Conservation (phyloP, 1,284 basidiomycete species). For the Schizophyllum commune region DNA sequence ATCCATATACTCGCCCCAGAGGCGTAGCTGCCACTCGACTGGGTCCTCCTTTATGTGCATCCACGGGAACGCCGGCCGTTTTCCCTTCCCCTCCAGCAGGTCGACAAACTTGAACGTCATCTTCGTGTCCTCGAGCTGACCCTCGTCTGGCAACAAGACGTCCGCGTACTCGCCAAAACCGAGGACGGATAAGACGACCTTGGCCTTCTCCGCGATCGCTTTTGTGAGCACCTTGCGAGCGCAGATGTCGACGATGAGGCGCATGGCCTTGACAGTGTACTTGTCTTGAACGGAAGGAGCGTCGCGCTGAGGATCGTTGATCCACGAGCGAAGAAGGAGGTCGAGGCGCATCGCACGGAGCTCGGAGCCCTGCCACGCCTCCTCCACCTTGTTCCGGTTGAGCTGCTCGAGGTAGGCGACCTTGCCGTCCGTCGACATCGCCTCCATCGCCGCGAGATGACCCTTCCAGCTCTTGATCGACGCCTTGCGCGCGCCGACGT, state of each 20-base stretch:
- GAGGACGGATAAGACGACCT: conserved; percentile 24
- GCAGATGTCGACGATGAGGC: conserved; percentile 36
- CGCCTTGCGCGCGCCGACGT: conserved; percentile 26
- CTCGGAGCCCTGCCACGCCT: conserved; percentile 40
- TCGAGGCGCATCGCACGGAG: conserved; percentile 45
- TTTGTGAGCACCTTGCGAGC: conserved; percentile 29
- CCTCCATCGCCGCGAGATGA: conserved; percentile 29
- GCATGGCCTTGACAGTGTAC: conserved; percentile 37
- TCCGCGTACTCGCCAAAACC: conserved; percentile 6
- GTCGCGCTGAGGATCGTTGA: conserved; percentile 32
- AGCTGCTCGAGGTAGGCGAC: conserved; percentile 27
- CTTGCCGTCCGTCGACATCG: conserved; percentile 21
- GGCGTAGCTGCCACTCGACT: conserved; percentile 54
- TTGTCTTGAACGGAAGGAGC: conserved; percentile 31
- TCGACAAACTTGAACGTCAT: conserved; percentile 51
- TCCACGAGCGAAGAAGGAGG: conserved; percentile 45
- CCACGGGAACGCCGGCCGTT: conserved; percentile 34
- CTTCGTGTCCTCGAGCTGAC: conserved; percentile 30
- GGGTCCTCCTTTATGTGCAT: conserved; percentile 53
- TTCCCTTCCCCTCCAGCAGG: conserved; percentile 38
- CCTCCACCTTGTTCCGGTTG: conserved; percentile 34
- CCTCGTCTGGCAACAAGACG: conserved; percentile 35
- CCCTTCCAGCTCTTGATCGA: conserved; percentile 42
- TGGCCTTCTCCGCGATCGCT: conserved; percentile 29
- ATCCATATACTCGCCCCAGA: conserved; percentile 69